Percentiles rank a stretch among this genome's conserved stretches.
phyloP scores from a whole-genome alignment of 106 monocot genomes.

The Narthecium ossifragum region DNA sequence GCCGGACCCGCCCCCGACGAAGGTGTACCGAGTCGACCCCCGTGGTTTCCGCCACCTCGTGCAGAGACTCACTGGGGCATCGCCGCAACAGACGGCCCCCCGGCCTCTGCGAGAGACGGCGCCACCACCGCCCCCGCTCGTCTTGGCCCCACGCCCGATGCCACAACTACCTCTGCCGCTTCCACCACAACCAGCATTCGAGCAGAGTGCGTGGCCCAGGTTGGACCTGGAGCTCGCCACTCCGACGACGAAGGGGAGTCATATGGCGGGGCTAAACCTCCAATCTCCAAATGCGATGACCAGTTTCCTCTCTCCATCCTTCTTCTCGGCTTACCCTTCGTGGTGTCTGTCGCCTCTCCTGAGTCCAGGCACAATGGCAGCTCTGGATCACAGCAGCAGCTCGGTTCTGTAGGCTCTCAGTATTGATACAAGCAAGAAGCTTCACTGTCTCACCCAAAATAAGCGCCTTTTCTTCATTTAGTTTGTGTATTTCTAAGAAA shows the following conservation, averaged over 20 bases:
- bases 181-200: too few relatives aligned
- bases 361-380: slow-evolving; percentile 30
- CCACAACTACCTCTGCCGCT: neutral
- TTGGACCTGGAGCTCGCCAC: neutral
- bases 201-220: too few relatives aligned
- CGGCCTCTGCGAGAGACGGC: slow-evolving; percentile 11
- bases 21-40: slow-evolving; percentile 30
- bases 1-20: slow-evolving; percentile 17
- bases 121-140: slow-evolving; percentile 2
- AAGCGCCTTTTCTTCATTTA: neutral
- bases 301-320: neutral
- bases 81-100: neutral
- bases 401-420: neutral
- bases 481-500: neutral
- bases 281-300: neutral
- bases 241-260: neutral
- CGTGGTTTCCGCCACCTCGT: slow-evolving; percentile 33
- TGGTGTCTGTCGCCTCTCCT: slow-evolving; percentile 20
- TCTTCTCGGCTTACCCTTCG: slow-evolving; percentile 10
- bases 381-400: slow-evolving; percentile 8
- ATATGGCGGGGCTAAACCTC: too few relatives aligned
- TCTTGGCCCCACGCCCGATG: neutral
- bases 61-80: slow-evolving; percentile 31
- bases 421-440: too few relatives aligned
- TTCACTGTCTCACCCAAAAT: too few relatives aligned